Percentiles rank a stretch among this genome's conserved stretches.
Conservation (phyloP, 2,329 filamentous ascomycete genomes). For the Microcyclospora pomicola region DNA sequence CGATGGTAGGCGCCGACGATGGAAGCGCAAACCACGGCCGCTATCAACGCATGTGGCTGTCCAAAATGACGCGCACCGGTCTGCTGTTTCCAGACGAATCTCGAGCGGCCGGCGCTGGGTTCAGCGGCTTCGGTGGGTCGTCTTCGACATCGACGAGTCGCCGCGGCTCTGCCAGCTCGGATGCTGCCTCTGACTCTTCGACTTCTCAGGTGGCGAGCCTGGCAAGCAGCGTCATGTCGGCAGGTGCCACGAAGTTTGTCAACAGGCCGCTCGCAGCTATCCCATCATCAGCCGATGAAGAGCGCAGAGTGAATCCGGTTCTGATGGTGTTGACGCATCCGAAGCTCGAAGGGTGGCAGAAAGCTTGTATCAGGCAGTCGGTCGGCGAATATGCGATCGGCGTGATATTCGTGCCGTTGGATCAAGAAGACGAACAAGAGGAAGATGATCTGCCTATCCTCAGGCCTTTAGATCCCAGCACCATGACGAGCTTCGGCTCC, state of each 20-base stretch:
- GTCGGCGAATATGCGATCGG: constrained; percentile 4
- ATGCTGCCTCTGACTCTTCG: neutral
- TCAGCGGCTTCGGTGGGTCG: constrained; percentile 4
- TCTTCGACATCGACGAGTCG: constrained; percentile 4
- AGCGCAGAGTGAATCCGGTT: constrained; percentile 1
- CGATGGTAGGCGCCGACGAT: neutral
- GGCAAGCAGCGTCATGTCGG: constrained; percentile 1
- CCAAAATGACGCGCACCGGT: constrained; percentile 6
- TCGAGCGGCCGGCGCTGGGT: constrained; percentile 2
- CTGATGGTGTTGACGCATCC: constrained; percentile 4
- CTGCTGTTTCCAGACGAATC: constrained; percentile 5
- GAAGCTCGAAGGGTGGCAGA: constrained; percentile 3
- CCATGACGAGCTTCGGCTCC: constrained; percentile 4
- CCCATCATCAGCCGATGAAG: neutral
- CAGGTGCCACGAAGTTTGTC: neutral
- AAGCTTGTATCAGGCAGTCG: constrained; percentile 1
- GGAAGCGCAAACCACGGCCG: constrained; percentile 2
- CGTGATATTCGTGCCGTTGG: constrained; percentile 4
- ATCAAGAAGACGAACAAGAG: neutral
- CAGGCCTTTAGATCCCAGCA: constrained; percentile 2
- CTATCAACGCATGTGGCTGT: constrained; percentile 7
- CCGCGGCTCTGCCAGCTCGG: constrained; percentile 3
- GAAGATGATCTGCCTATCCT: constrained; percentile 4
- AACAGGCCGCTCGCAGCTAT: constrained; percentile 1
- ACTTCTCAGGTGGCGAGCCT: neutral